A percentile compares a stretch with the other conserved stretches of the same genome.
Evolutionary conservation across 1,139 yeast genomes (phyloP).

Genomic region (Blastobotrys raffinosifermentans): DNA sequence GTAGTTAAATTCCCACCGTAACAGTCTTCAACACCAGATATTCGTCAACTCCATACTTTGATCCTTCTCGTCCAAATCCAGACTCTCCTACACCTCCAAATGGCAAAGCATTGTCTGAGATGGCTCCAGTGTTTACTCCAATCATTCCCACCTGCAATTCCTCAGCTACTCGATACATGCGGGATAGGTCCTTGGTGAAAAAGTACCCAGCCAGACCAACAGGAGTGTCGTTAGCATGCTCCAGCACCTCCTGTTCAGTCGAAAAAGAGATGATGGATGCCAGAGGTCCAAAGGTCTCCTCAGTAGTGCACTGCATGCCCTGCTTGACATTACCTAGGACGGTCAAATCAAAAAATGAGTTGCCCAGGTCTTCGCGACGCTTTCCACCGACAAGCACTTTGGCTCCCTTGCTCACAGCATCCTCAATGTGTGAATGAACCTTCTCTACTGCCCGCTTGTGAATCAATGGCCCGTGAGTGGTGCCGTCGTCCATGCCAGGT

Average conservation of each 20-base stretch:
- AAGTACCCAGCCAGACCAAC: constrained; percentile 77
- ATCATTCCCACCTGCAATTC: constrained; percentile 72
- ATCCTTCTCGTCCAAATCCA: constrained; percentile 78
- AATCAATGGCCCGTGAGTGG: constrained; percentile 79
- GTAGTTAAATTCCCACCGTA: constrained; percentile 24
- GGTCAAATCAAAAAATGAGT: constrained; percentile 67
- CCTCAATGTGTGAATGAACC: constrained; percentile 62
- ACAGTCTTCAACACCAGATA: constrained; percentile 59
- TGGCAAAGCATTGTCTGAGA: constrained; percentile 64
- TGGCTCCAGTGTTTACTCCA: constrained; percentile 63
- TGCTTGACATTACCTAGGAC: constrained; percentile 58
- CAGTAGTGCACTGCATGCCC: constrained; percentile 54
- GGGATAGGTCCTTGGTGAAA: constrained; percentile 57
- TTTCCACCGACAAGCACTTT: constrained; percentile 54
- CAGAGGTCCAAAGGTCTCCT: constrained; percentile 89
- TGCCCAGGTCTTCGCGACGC: constrained; percentile 51
- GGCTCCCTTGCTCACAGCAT: constrained; percentile 71
- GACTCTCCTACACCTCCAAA: constrained; percentile 75
- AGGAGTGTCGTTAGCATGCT: constrained; percentile 58
- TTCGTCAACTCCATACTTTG: constrained; percentile 66
- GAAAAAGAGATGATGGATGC: constrained; percentile 61
- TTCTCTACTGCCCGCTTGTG: constrained; percentile 59
- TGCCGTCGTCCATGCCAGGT: constrained; percentile 56
- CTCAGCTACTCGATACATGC: constrained; percentile 60
- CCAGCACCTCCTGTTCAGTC: constrained; percentile 60